Evolutionary conservation across 2,329 filamentous ascomycete species (phyloP).

Genomic region (Ascochyta clinopodiicola): DNA sequence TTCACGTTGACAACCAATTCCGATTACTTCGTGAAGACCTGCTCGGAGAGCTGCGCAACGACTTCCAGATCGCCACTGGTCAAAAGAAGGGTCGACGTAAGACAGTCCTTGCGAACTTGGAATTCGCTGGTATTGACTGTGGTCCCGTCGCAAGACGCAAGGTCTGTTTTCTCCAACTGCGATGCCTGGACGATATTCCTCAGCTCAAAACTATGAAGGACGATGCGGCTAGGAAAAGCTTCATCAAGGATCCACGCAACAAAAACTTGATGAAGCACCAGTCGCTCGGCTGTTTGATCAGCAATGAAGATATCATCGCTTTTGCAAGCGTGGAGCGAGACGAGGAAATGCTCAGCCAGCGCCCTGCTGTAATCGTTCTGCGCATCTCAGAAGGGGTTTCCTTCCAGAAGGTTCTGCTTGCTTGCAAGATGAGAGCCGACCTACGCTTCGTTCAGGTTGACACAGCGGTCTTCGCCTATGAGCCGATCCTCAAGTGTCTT

Average conservation of each 20-base stretch:
- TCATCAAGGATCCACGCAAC: slow-evolving; percentile 53
- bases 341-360: slow-evolving; percentile 51
- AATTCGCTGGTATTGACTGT: slow-evolving; percentile 49
- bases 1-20: slow-evolving; percentile 74
- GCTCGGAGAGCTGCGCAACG: slow-evolving; percentile 69
- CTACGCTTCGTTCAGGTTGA: slow-evolving; percentile 66
- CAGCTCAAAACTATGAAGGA: slow-evolving; percentile 45
- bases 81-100: slow-evolving; percentile 56
- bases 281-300: slow-evolving; percentile 67
- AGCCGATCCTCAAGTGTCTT: slow-evolving; percentile 68
- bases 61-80: slow-evolving; percentile 60
- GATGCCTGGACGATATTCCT: slow-evolving; percentile 53
- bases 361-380: slow-evolving; percentile 58
- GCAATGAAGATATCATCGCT: slow-evolving; percentile 59
- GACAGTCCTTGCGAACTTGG: slow-evolving; percentile 51
- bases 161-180: slow-evolving; percentile 50
- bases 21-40: slow-evolving; percentile 75
- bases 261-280: slow-evolving; percentile 63
- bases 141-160: slow-evolving; percentile 41
- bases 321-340: slow-evolving; percentile 67
- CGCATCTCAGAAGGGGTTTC: slow-evolving; percentile 58
- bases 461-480: slow-evolving; percentile 71
- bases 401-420: slow-evolving; percentile 55
- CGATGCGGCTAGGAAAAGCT: slow-evolving; percentile 51
- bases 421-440: slow-evolving; percentile 29